Conservation (phyloP, 768 basidiomycete genomes). For the Hericium rajendrae region DNA sequence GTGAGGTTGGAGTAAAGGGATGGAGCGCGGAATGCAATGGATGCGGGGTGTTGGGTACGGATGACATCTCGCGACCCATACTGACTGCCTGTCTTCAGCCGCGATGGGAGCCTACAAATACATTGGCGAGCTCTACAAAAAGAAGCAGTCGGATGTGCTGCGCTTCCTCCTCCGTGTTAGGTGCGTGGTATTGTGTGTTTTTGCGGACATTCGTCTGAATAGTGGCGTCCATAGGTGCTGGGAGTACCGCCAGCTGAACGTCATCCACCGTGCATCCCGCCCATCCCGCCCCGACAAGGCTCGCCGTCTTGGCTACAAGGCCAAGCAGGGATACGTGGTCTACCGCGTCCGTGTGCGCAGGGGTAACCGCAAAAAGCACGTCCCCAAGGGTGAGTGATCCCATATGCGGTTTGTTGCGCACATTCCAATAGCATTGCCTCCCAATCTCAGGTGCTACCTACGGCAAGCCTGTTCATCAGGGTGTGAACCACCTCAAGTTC, state of each 20-base stretch:
- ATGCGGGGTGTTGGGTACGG: constrained; percentile 13
- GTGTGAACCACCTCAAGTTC: constrained; percentile 98
- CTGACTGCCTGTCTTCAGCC: constrained; percentile 24
- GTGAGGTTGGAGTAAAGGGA: constrained; percentile 1
- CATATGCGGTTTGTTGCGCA: background rate
- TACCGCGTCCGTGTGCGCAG: constrained; percentile 96
- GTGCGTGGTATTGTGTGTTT: constrained; percentile 30
- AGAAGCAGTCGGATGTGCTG: constrained; percentile 95
- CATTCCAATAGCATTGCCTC: background rate
- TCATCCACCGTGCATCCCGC: constrained; percentile 96
- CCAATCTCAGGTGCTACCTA: constrained; percentile 74
- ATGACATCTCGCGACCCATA: background rate
- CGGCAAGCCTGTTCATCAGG: constrained; percentile 98
- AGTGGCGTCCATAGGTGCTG: constrained; percentile 60
- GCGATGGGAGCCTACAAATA: constrained; percentile 94
- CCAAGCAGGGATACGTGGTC: constrained; percentile 98
- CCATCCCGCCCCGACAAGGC: constrained; percentile 99
- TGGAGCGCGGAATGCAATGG: constrained; percentile 18
- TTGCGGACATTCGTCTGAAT: constrained; percentile 3
- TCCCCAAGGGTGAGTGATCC: constrained; percentile 72
- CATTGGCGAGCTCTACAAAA: constrained; percentile 95
- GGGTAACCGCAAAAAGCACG: constrained; percentile 98
- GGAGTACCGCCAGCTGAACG: constrained; percentile 97
- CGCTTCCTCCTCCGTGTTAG: constrained; percentile 96
- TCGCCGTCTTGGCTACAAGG: constrained; percentile 97